phyloP scores from a whole-genome alignment of 129 eudicot genomes.

The Flaveria linearis region DNA sequence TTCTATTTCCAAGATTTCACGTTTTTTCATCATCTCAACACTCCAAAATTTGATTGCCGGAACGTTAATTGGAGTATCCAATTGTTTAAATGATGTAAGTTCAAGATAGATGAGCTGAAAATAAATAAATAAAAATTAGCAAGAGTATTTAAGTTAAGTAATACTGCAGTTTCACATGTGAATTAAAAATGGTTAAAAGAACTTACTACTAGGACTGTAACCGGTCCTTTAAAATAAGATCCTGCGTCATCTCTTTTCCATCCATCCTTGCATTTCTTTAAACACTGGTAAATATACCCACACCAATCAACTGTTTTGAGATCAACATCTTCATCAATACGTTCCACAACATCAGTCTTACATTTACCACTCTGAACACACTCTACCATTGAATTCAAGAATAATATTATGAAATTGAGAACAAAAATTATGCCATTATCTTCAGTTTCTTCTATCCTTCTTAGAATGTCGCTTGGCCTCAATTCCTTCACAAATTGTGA shows the following conservation, averaged over 20 bases:
- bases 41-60: slow-evolving; percentile 1
- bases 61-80: neutral
- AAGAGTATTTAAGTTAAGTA: neutral
- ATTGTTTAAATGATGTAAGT: neutral
- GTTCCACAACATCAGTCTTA: neutral
- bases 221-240: neutral
- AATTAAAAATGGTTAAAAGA: neutral
- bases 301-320: neutral
- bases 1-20: neutral
- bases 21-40: slow-evolving; percentile 3
- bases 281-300: neutral
- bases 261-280: neutral
- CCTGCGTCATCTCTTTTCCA: neutral
- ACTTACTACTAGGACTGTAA: neutral
- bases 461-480: slow-evolving; percentile 3
- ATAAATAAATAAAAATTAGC: neutral
- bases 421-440: neutral
- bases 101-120: neutral
- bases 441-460: neutral
- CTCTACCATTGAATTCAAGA: neutral
- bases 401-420: neutral
- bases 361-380: slow-evolving; percentile 4
- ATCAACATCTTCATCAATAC: slow-evolving; percentile 5
- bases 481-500: slow-evolving; percentile 4
- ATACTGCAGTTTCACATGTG: neutral